Evolutionary conservation across 2,329 filamentous ascomycete species (phyloP).

Genomic region (Emergomyces orientalis): DNA sequence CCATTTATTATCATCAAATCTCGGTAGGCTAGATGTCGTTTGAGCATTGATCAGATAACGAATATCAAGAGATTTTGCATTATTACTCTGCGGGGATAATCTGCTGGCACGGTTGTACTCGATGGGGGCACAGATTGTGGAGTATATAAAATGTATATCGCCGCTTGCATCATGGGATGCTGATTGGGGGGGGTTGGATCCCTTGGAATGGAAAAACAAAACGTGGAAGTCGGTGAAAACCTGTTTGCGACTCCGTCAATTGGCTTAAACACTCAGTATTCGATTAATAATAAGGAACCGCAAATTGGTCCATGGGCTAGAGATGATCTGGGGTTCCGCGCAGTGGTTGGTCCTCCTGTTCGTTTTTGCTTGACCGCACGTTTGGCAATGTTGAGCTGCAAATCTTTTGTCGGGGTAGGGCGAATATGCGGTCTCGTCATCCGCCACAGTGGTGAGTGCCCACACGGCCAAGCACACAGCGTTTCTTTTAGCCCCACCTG

Average conservation of each 20-base stretch:
- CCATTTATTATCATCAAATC: background rate
- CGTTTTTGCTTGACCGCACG: conserved; percentile 4
- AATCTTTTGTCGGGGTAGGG: too few relatives aligned
- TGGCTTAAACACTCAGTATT: background rate
- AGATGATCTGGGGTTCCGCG: background rate
- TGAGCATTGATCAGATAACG: background rate
- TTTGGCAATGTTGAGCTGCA: background rate
- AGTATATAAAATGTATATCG: background rate
- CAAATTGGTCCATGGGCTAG: too few relatives aligned
- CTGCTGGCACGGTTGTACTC: background rate
- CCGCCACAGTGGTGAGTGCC: too few relatives aligned
- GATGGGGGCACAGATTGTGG: background rate
- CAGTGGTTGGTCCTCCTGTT: background rate
- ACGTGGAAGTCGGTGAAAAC: background rate
- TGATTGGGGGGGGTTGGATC: background rate
- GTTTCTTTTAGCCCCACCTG: background rate
- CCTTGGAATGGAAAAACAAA: background rate
- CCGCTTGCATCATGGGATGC: background rate
- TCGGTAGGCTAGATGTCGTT: background rate
- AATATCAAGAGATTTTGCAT: background rate
- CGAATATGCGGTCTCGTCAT: background rate
- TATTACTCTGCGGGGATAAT: background rate
- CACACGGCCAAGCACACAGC: too few relatives aligned
- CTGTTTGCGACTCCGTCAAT: background rate
- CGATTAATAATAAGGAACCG: background rate